Conservation (phyloP, 2,329 filamentous ascomycete genomes). For the Arthroderma uncinatum region DNA sequence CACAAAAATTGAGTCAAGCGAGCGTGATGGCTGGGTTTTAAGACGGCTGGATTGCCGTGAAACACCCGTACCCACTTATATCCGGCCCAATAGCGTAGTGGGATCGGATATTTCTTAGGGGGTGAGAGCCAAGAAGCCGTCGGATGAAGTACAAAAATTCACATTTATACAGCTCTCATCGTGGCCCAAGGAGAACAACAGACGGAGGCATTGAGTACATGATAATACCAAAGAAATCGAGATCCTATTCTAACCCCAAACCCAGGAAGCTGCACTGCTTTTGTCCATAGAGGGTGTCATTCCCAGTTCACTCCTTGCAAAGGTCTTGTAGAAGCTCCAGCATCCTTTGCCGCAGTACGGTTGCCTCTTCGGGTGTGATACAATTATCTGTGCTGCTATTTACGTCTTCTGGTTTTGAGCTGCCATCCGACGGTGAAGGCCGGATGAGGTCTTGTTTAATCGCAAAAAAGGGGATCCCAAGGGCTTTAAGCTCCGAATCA, state of each 20-base stretch:
- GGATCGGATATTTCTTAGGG: not conserved
- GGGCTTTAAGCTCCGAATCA: conserved; percentile 42
- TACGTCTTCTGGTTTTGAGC: not conserved
- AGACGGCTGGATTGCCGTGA: not conserved
- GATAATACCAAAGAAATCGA: not conserved
- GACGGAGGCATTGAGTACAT: not conserved
- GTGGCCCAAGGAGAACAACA: no score
- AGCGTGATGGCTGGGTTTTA: not conserved
- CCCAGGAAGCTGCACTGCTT: not conserved
- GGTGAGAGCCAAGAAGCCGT: not conserved
- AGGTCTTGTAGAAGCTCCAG: conserved; percentile 42
- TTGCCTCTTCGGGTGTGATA: conserved; percentile 34
- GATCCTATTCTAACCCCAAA: not conserved
- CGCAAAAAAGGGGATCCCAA: conserved; percentile 53
- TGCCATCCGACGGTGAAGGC: not conserved
- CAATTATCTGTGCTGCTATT: conserved; percentile 14
- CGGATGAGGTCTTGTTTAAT: conserved; percentile 36
- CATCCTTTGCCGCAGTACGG: conserved; percentile 38
- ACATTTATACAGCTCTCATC: no score
- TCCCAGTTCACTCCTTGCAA: conserved; percentile 25
- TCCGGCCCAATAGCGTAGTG: not conserved
- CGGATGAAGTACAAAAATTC: no score
- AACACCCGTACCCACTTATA: conserved; percentile 1
- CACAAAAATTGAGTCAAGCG: conserved; percentile 1
- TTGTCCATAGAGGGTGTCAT: no score